Percentiles rank a stretch among this genome's conserved stretches.
Evolutionary conservation across 805 yeast species (phyloP).

Genomic region (Grigorovia transvaalensis): DNA sequence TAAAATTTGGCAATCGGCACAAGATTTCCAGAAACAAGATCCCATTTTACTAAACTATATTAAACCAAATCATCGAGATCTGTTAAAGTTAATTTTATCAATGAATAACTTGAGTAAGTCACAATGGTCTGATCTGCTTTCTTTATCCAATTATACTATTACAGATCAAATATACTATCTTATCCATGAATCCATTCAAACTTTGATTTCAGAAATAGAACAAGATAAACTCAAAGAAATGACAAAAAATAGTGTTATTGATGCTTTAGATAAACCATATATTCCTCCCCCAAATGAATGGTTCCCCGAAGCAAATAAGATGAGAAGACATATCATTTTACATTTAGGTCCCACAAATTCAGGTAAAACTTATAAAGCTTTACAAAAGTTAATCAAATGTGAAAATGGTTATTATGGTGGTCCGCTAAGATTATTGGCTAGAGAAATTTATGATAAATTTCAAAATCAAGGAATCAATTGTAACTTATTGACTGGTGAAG

Average conservation of each 20-base stretch:
- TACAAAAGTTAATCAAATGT: conserved; percentile 53
- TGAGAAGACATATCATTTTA: conserved; percentile 71
- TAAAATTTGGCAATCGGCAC: not conserved
- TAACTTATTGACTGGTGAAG: conserved; percentile 93
- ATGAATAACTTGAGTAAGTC: not conserved
- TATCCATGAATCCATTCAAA: not conserved
- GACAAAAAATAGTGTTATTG: not conserved
- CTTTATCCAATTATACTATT: not conserved
- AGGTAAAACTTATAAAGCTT: conserved; percentile 84
- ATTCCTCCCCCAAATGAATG: conserved; percentile 58
- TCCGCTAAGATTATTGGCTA: conserved; percentile 79
- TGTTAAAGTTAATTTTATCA: not conserved
- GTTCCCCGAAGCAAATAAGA: conserved; percentile 76
- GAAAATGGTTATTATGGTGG: conserved; percentile 87
- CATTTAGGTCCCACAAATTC: conserved; percentile 97
- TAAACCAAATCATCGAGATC: not conserved
- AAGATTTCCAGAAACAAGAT: not conserved
- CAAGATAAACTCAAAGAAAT: no score
- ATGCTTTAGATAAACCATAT: conserved; percentile 21
- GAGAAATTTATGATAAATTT: conserved; percentile 83
- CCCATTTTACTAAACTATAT: not conserved
- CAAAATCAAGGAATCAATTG: conserved; percentile 56
- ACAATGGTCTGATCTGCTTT: not conserved
- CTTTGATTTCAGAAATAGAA: not conserved
- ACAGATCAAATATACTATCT: not conserved